Evolutionary conservation across 1,284 basidiomycete species (phyloP), one percentile per base, ranked within the genome.

Genomic region (Sanghuangporus baumii): DNA sequence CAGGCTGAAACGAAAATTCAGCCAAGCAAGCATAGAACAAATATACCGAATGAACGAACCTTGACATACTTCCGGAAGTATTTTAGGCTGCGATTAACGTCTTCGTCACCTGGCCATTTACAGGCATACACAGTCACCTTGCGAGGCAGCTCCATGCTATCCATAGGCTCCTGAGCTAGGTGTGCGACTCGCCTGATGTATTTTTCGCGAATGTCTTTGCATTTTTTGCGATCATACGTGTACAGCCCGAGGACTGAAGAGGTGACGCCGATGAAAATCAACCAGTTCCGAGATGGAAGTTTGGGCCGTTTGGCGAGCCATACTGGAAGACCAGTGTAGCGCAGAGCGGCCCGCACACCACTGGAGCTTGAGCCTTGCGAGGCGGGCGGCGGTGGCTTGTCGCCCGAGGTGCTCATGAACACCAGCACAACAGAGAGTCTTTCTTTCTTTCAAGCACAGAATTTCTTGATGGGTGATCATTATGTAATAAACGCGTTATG

Each of bases 11-110:
- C 52, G 64, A 61, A 48, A 63, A 62, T 61, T 50, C 66, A 50
- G 60, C 26, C 7, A 54, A 26, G 31, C 37, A 50, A 48, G 43
- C 52, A 54, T 51, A 36, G 59, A 12, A 57, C 52, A 62, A 23
- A n/a, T 12, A 6, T 59, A 57, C 48, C 38, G 60, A 64, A 57
- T 71, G 66, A 76, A 66, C 79, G 70, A 69, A 96, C 95, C 89
- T 97, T 97, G 79, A 98, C 86, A 76, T 97, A 98, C 79, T 92
- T 94, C 72, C 92, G 88, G 78, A 98, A 99, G 79, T 93, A 94
- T 73, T 81, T 86, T 71, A 93, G 77, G 60, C 87, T 85, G 66
- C 92, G 86, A 72, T 95, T 88, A 68, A 87, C 86, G 71, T 98
- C 95, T 70, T 96, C 94, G 74, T 99, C 97, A 55, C 93, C 95